These are phyloP conservation scores for Manihot esculenta DNA, from an alignment of 441 rosid genomes.

Conservation along the genomic window DNA sequence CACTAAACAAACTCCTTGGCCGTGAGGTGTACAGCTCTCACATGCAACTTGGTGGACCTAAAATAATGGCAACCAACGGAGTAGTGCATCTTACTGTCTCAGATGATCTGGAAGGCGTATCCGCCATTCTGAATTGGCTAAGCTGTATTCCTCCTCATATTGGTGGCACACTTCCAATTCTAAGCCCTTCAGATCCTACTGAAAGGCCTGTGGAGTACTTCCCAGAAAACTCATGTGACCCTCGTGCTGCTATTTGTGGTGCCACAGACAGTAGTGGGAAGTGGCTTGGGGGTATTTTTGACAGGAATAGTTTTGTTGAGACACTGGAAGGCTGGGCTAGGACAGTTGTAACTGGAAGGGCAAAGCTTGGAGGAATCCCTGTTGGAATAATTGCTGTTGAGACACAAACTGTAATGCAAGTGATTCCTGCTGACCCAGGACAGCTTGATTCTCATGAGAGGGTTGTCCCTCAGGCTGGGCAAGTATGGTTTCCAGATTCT, in stretches of 20 bases:
- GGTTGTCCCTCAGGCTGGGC: slow-evolving; percentile 99
- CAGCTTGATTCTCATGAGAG: slow-evolving; percentile 99
- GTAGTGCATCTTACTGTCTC: slow-evolving; percentile 98
- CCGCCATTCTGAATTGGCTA: slow-evolving; percentile 92
- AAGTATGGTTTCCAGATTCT: slow-evolving; percentile 99
- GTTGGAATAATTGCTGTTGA: slow-evolving; percentile 99
- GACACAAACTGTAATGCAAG: slow-evolving; percentile 98
- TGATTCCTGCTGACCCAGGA: slow-evolving; percentile 99
- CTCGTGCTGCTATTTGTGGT: slow-evolving; percentile 95
- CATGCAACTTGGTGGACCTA: slow-evolving; percentile 99
- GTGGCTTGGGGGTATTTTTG: slow-evolving; percentile 98
- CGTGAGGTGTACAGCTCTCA: slow-evolving; percentile 99
- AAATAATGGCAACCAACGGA: slow-evolving; percentile 99
- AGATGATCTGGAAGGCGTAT: slow-evolving; percentile 97
- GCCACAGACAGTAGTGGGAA: slow-evolving; percentile 59
- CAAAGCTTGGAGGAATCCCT: slow-evolving; percentile 98
- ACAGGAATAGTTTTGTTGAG: slow-evolving; percentile 91
- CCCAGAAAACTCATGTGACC: slow-evolving; percentile 93
- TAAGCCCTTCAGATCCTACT: slow-evolving; percentile 65
- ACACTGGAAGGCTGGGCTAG: slow-evolving; percentile 99
- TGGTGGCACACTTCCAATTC: slow-evolving; percentile 83
- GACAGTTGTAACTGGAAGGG: slow-evolving; percentile 99
- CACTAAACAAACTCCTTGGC: slow-evolving; percentile 97
- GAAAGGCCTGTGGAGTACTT: slow-evolving; percentile 87
- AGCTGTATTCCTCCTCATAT: slow-evolving; percentile 77